A percentile compares a stretch with the other conserved stretches of the same genome.
Evolutionary conservation across 352 stramenopile species (phyloP).

Genomic region (Plasmopara muralis): DNA sequence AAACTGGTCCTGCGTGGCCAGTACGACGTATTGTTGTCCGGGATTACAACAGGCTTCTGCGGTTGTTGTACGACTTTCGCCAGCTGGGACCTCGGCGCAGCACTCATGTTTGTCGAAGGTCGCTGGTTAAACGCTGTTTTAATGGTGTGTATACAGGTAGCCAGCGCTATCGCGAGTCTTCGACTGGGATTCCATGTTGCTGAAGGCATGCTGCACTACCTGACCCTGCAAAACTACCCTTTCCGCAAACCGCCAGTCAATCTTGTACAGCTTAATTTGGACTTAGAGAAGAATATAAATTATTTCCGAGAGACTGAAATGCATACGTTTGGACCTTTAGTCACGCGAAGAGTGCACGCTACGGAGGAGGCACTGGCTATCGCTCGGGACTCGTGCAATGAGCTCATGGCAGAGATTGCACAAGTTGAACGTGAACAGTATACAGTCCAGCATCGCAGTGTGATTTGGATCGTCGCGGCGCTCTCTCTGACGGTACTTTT

Average conservation of each 20-base stretch:
- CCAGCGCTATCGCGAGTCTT: conserved; percentile 36
- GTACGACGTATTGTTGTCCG: conserved; percentile 43
- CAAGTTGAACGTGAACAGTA: conserved; percentile 48
- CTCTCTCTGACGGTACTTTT: conserved; percentile 28
- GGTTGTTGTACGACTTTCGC: conserved; percentile 63
- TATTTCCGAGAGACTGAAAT: conserved; percentile 39
- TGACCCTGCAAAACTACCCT: conserved; percentile 34
- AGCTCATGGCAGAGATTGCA: conserved; percentile 36
- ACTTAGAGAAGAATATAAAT: conserved; percentile 43
- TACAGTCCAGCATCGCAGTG: conserved; percentile 25
- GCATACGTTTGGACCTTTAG: conserved; percentile 37
- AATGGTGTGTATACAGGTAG: conserved; percentile 41
- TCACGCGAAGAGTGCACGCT: conserved; percentile 31
- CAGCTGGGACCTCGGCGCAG: conserved; percentile 45
- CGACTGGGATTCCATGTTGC: conserved; percentile 36
- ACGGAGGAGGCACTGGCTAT: conserved; percentile 39
- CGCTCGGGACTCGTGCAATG: conserved; percentile 34
- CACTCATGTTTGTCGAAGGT: conserved; percentile 43
- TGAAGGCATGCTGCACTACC: conserved; percentile 38
- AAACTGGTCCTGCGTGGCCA: conserved; percentile 41
- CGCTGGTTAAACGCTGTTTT: conserved; percentile 43
- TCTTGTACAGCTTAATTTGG: conserved; percentile 41
- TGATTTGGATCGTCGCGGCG: conserved; percentile 19
- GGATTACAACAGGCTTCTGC: conserved; percentile 62
- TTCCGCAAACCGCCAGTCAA: conserved; percentile 44